These are phyloP conservation scores for Paramecium bursaria DNA, from an alignment of 73 alveolate genomes.

Conservation along the genomic window DNA sequence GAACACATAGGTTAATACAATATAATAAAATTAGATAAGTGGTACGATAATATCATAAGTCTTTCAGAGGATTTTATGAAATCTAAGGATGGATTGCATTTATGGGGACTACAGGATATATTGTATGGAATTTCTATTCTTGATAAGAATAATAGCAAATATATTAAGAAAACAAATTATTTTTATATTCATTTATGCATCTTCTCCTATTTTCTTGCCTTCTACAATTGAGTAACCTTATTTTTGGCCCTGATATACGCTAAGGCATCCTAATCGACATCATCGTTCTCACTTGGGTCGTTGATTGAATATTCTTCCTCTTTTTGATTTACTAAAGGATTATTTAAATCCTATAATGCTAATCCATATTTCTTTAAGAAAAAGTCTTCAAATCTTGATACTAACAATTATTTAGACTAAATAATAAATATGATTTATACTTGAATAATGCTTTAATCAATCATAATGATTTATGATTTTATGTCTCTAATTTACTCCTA, in stretches of 20 bases:
- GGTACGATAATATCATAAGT: slow-evolving; percentile 72
- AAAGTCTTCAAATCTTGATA: slow-evolving; percentile 81
- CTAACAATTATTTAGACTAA: slow-evolving; percentile 75
- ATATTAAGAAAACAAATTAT: background rate
- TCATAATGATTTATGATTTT: slow-evolving; percentile 82
- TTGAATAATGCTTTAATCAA: slow-evolving; percentile 80
- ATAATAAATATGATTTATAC: background rate
- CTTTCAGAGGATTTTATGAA: slow-evolving; percentile 90
- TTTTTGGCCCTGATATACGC: slow-evolving; percentile 96
- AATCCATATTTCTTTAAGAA: slow-evolving; percentile 80
- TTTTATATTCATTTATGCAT: slow-evolving; percentile 58
- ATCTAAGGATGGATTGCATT: slow-evolving; percentile 82
- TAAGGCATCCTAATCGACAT: slow-evolving; percentile 94
- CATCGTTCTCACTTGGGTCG: slow-evolving; percentile 84
- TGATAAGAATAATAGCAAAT: background rate
- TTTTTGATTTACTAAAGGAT: slow-evolving; percentile 57
- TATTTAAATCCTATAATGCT: slow-evolving; percentile 60
- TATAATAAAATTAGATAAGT: slow-evolving; percentile 48
- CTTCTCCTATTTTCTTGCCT: slow-evolving; percentile 68
- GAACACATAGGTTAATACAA: slow-evolving; percentile 80
- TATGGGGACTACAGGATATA: slow-evolving; percentile 85
- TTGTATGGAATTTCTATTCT: background rate
- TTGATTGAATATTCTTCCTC: slow-evolving; percentile 72
- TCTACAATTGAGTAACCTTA: slow-evolving; percentile 65
- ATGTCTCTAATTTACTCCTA: slow-evolving; percentile 84